phyloP scores from a whole-genome alignment of 2,329 filamentous ascomycete species.

The Leptographium flavum region DNA sequence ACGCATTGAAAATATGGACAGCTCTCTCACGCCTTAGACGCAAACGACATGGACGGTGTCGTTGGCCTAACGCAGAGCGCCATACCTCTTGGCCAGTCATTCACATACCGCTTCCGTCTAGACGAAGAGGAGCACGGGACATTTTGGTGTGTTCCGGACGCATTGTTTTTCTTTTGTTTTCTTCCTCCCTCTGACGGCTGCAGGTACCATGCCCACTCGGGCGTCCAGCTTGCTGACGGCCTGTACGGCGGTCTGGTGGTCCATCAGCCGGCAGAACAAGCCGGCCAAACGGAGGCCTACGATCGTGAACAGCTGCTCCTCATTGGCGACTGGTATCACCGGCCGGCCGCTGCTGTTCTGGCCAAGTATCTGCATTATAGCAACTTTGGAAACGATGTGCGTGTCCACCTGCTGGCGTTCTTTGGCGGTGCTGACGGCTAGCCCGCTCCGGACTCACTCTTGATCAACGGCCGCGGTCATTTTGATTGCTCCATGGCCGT shows the following conservation, averaged over 20 bases:
- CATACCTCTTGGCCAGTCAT: conserved; percentile 44
- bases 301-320: conserved; percentile 4
- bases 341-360: not conserved
- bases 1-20: no score
- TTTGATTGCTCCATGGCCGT: conserved; percentile 32
- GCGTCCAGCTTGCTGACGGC: conserved; percentile 4
- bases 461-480: conserved; percentile 28
- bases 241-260: conserved; percentile 5
- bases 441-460: conserved; percentile 31
- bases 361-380: not conserved
- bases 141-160: conserved; percentile 54
- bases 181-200: no score
- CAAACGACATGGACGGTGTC: conserved; percentile 57
- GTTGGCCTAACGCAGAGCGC: conserved; percentile 49
- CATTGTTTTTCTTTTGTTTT: not conserved
- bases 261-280: not conserved
- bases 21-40: not conserved
- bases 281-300: not conserved
- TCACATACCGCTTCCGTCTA: conserved; percentile 58
- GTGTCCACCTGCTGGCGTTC: not conserved
- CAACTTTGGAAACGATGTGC: conserved; percentile 3
- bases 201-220: conserved; percentile 5
- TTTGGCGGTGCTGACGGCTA: conserved; percentile 10
- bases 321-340: conserved; percentile 7
- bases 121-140: conserved; percentile 36